These are phyloP conservation scores for Malbranchea zuffiana DNA, from an alignment of 2,329 filamentous ascomycete species.

Conservation along the genomic window DNA sequence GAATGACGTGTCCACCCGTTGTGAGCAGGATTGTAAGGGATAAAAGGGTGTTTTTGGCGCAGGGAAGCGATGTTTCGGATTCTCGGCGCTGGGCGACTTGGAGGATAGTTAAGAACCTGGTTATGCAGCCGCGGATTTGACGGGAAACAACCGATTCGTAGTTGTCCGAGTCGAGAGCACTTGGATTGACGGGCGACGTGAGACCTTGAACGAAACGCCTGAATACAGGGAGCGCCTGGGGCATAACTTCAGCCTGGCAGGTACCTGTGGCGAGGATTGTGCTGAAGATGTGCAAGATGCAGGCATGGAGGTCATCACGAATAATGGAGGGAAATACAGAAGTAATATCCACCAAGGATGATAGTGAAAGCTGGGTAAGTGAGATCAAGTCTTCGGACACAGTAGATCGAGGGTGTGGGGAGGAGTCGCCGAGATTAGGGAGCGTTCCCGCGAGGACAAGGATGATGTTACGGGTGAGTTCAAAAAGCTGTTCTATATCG, in stretches of 20 bases:
- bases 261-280: constrained; percentile 78
- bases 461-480: constrained; percentile 91
- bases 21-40: constrained; percentile 84
- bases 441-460: constrained; percentile 79
- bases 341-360: constrained; percentile 84
- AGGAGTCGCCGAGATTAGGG: constrained; percentile 52
- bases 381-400: constrained; percentile 79
- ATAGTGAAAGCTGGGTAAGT: constrained; percentile 67
- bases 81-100: constrained; percentile 40
- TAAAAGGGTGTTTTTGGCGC: constrained; percentile 86
- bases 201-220: constrained; percentile 80
- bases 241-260: constrained; percentile 81
- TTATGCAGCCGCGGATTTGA: constrained; percentile 73
- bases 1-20: constrained; percentile 61
- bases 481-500: constrained; percentile 95
- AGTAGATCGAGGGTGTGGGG: constrained; percentile 57
- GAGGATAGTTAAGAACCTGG: constrained; percentile 66
- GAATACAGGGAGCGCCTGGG: constrained; percentile 79
- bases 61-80: constrained; percentile 63
- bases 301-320: constrained; percentile 89
- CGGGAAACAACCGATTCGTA: constrained; percentile 43
- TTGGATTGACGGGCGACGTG: constrained; percentile 35
- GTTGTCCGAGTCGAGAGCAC: constrained; percentile 24
- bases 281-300: constrained; percentile 91
- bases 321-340: constrained; percentile 95